Conservation (phyloP, 2,329 filamentous ascomycete species). For the Fusarium papillatum region DNA sequence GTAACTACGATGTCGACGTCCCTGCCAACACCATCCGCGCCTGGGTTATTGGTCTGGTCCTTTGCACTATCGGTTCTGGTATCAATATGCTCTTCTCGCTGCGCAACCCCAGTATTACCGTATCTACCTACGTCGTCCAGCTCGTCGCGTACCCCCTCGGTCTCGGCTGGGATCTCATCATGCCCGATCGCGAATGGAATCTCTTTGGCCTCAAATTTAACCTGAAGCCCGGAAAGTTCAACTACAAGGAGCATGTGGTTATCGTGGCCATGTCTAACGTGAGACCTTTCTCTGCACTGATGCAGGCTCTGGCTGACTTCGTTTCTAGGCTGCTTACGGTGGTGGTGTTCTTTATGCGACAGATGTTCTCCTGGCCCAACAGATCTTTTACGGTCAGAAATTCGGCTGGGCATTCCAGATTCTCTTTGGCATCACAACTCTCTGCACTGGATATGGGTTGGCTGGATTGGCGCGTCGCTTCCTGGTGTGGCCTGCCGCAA, state of each 20-base stretch:
- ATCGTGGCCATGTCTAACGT: conserved; percentile 76
- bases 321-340: conserved; percentile 66
- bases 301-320: conserved; percentile 30
- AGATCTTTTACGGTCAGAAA: conserved; percentile 69
- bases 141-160: conserved; percentile 73
- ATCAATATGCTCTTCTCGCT: conserved; percentile 73
- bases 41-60: conserved; percentile 72
- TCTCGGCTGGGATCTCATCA: conserved; percentile 65
- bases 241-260: conserved; percentile 73
- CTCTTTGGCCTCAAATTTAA: conserved; percentile 68
- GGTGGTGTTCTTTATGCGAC: conserved; percentile 70
- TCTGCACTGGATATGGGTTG: conserved; percentile 69
- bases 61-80: conserved; percentile 73
- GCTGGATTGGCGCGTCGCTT: conserved; percentile 67
- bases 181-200: conserved; percentile 66
- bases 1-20: conserved; percentile 74
- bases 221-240: conserved; percentile 69
- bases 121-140: conserved; percentile 74
- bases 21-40: conserved; percentile 75
- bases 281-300: conserved; percentile 43
- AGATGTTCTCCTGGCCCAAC: conserved; percentile 62
- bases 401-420: conserved; percentile 68
- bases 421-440: conserved; percentile 66
- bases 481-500: conserved; percentile 67
- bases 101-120: conserved; percentile 69